phyloP scores from a whole-genome alignment of 345 rosid genomes.

The Rhizophora mangle region DNA sequence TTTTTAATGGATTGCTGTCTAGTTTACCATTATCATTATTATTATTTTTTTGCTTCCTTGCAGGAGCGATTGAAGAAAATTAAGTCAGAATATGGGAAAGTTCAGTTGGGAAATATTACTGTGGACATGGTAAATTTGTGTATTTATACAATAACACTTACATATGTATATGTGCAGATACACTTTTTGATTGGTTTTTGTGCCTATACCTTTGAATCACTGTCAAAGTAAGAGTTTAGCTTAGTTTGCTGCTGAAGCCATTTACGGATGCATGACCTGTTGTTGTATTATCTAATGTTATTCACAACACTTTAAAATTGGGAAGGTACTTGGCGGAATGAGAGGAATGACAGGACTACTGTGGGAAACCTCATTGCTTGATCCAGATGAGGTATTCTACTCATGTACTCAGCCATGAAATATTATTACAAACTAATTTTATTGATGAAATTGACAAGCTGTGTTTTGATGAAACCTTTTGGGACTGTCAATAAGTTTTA shows the following conservation, averaged over 20 bases:
- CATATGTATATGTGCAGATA: not conserved
- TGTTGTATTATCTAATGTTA: constrained; percentile 4
- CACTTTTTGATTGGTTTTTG: not conserved
- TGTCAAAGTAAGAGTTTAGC: not conserved
- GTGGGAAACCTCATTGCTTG: constrained; percentile 98
- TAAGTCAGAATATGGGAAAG: constrained; percentile 79
- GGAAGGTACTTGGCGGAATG: constrained; percentile 95
- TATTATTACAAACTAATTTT: not conserved
- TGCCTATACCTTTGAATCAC: not conserved
- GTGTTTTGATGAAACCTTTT: not conserved
- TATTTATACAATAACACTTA: not conserved
- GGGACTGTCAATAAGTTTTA: not conserved
- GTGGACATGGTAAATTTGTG: constrained; percentile 73
- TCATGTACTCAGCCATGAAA: not conserved
- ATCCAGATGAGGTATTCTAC: constrained; percentile 75
- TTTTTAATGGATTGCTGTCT: not conserved
- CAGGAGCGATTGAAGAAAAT: constrained; percentile 93
- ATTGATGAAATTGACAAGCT: not conserved
- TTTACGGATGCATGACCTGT: not conserved
- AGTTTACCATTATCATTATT: not conserved
- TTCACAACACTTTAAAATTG: constrained; percentile 12
- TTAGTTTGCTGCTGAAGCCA: not conserved
- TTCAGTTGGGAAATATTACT: constrained; percentile 86
- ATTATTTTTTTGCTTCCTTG: constrained; percentile 7
- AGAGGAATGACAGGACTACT: constrained; percentile 98